Evolutionary conservation across 2,329 filamentous ascomycete genomes (phyloP).

Genomic region (Plectosphaerella sp.): DNA sequence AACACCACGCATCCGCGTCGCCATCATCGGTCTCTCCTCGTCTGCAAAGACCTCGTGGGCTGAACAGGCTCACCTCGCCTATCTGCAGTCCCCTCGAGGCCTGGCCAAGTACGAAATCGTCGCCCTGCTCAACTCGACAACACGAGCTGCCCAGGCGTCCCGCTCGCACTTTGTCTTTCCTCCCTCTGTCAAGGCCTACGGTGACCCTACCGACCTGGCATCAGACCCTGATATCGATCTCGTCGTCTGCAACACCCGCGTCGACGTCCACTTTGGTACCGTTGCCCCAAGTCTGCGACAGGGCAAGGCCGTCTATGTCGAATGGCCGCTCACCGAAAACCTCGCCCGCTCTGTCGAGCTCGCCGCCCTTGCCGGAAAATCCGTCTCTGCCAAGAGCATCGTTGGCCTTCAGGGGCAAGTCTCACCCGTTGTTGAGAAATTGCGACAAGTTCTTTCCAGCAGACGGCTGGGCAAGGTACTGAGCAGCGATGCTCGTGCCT

Average conservation of each 20-base stretch:
- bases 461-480: slow-evolving; percentile 48
- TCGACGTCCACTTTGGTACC: slow-evolving; percentile 45
- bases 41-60: slow-evolving; percentile 51
- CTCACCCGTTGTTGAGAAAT: slow-evolving; percentile 35
- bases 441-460: slow-evolving; percentile 37
- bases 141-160: slow-evolving; percentile 36
- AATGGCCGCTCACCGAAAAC: slow-evolving; percentile 53
- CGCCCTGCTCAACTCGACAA: slow-evolving; percentile 47
- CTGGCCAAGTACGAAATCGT: slow-evolving; percentile 41
- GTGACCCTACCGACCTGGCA: slow-evolving; percentile 42
- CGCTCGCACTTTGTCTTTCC: slow-evolving; percentile 37
- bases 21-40: slow-evolving; percentile 54
- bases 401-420: slow-evolving; percentile 48
- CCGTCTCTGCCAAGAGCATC: slow-evolving; percentile 28
- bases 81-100: slow-evolving; percentile 43
- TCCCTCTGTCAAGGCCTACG: slow-evolving; percentile 40
- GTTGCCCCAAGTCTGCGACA: slow-evolving; percentile 41
- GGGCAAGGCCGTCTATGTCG: slow-evolving; percentile 49
- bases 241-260: slow-evolving; percentile 49
- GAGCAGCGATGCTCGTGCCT: slow-evolving; percentile 39
- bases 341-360: slow-evolving; percentile 35
- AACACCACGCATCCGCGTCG: slow-evolving; percentile 38
- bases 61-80: slow-evolving; percentile 51
- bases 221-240: slow-evolving; percentile 46
- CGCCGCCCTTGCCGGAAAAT: slow-evolving; percentile 23